Evolutionary conservation across 2,329 filamentous ascomycete genomes (phyloP), one percentile per base, ranked within the genome.

Genomic region (Dothideomycetes sp.): DNA sequence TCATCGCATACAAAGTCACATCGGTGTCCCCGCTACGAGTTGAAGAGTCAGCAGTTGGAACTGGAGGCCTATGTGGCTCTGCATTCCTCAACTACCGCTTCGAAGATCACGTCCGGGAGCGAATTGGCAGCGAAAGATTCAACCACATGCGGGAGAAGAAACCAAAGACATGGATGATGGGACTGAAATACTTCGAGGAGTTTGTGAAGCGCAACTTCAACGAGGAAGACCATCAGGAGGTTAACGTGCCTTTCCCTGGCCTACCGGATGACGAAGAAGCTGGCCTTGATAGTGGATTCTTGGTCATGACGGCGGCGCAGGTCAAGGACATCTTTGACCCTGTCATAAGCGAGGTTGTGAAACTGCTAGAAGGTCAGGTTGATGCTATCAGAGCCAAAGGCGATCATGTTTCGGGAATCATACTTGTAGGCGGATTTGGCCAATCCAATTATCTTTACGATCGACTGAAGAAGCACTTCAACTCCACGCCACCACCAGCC

Each of bases 191-290:
- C 54, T 89, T 86, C 58, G 84, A 89, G 52, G 84, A 89, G 54
- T 87, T 86, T 54, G 82, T 89, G 12, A 89, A 89, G 61, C 73
- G 84, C 12, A 88, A 86, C 52, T 89, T 88, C 55, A 81, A 84
- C 85, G 34, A 82, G 86, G 52, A 75, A 83, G 46, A 71, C 78
- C 36, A 50, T 50, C 37, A 48, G 40, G 27, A 84, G 87, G 56
- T 75, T 86, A 87, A 86, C 43, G 73, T 89, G 4, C 84, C 83
- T 0, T 84, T 88, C 49, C 83, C 82, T 1, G 83, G 83, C 1
- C 62, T 88, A 2, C 73, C 83, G 0, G 83, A 89, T 50, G 81
- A 88, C 43, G 81, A 86, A 58, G 79, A 81, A 37, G 79, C 74
- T 11, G 80, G 82, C 0, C 63, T 88, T 5, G 83, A 89, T 54